Evolutionary conservation across 495 filamentous ascomycete genomes (phyloP).

Genomic region (Extremus antarcticus): DNA sequence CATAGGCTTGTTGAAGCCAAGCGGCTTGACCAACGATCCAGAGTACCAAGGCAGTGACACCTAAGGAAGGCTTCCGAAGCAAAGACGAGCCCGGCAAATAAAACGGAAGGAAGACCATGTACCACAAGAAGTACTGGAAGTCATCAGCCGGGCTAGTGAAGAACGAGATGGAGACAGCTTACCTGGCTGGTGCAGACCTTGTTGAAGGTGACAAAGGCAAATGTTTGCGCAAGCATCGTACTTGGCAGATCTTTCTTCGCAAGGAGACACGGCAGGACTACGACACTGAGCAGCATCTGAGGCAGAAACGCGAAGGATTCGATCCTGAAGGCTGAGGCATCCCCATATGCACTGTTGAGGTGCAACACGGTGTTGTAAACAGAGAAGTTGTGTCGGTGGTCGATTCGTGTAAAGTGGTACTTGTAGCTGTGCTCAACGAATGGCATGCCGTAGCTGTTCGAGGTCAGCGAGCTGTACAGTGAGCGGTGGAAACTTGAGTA

Average conservation of each 20-base stretch:
- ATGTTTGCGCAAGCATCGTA: slow-evolving; percentile 96
- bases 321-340: slow-evolving; percentile 36
- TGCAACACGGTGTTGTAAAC: slow-evolving; percentile 91
- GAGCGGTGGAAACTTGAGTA: not conserved
- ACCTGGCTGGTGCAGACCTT: slow-evolving; percentile 98
- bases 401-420: slow-evolving; percentile 84
- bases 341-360: slow-evolving; percentile 53
- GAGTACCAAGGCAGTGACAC: slow-evolving; percentile 48
- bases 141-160: not conserved
- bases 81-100: slow-evolving; percentile 76
- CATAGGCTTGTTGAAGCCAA: slow-evolving; percentile 84
- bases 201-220: slow-evolving; percentile 93
- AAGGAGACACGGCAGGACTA: slow-evolving; percentile 66
- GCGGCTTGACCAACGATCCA: slow-evolving; percentile 65
- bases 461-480: not conserved
- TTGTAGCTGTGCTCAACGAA: slow-evolving; percentile 85
- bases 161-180: slow-evolving; percentile 17
- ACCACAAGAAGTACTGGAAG: slow-evolving; percentile 90
- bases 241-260: slow-evolving; percentile 73
- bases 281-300: slow-evolving; percentile 65
- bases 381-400: slow-evolving; percentile 97
- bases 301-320: slow-evolving; percentile 81
- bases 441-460: slow-evolving; percentile 50
- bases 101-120: slow-evolving; percentile 81
- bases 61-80: slow-evolving; percentile 44